Percentiles rank a stretch among this genome's conserved stretches.
Conservation (phyloP, 768 basidiomycete genomes). For the Lepiota brunneoincarnata region DNA sequence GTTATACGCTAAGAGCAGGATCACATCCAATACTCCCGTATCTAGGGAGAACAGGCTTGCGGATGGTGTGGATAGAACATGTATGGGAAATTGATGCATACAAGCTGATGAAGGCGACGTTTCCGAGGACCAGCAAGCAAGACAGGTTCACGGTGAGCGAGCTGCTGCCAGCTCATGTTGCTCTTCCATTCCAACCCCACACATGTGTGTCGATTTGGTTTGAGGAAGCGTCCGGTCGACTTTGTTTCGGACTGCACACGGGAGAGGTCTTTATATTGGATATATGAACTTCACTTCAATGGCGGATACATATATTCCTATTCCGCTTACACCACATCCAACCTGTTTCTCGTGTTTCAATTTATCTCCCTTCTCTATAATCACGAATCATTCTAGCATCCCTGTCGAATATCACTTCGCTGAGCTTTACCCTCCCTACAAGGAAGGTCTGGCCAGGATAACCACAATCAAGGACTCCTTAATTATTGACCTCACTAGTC, state of each 20-base stretch:
- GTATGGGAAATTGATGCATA: slow-evolving; percentile 12
- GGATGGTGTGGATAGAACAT: slow-evolving; percentile 13
- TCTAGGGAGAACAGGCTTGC: slow-evolving; percentile 8
- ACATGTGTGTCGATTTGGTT: slow-evolving; percentile 11
- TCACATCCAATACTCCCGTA: background rate
- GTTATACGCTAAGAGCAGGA: background rate
- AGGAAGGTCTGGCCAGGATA: no score
- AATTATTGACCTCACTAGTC: no score
- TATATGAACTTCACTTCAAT: slow-evolving; percentile 6
- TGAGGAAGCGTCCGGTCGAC: slow-evolving; percentile 11
- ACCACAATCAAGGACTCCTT: no score
- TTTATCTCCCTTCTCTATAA: no score
- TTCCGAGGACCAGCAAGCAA: background rate
- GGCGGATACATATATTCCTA: no score
- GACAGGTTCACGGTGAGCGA: background rate
- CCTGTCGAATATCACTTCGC: no score
- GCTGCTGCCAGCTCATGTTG: slow-evolving; percentile 12
- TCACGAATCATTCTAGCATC: no score
- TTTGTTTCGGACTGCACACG: slow-evolving; percentile 14
- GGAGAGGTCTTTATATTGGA: slow-evolving; percentile 15
- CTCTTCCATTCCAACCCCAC: slow-evolving; percentile 13
- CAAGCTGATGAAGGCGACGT: slow-evolving; percentile 9
- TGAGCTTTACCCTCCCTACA: no score
- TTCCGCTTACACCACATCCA: no score
- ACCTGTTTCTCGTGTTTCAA: no score